These are phyloP conservation scores for Avena eriantha DNA, from an alignment of 176 grass and related monocot species.

Conservation along the genomic window DNA sequence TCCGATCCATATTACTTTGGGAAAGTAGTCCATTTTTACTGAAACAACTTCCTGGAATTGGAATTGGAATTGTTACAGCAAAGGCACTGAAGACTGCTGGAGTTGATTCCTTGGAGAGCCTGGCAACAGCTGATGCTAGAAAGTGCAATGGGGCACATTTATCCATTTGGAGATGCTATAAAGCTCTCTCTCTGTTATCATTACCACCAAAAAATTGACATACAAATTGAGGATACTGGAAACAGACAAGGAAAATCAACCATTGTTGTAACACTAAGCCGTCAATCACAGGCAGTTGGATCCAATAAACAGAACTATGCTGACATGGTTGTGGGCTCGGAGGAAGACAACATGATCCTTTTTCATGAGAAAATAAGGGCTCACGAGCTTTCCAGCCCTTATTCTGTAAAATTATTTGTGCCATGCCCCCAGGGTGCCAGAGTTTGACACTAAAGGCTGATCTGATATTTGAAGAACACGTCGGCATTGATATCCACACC, in stretches of 20 bases:
- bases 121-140: conserved; percentile 86
- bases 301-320: conserved; percentile 70
- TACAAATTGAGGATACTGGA: conserved; percentile 72
- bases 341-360: conserved; percentile 87
- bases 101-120: conserved; percentile 74
- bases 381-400: conserved; percentile 60
- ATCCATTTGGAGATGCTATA: conserved; percentile 88
- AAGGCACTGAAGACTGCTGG: conserved; percentile 83
- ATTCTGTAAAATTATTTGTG: conserved; percentile 68
- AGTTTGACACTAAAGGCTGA: conserved; percentile 74
- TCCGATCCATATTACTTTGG: conserved; percentile 49
- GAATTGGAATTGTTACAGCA: conserved; percentile 94
- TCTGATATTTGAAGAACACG: conserved; percentile 91
- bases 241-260: conserved; percentile 66
- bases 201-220: conserved; percentile 73
- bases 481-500: conserved; percentile 72
- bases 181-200: conserved; percentile 67
- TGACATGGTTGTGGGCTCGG: conserved; percentile 89
- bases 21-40: conserved; percentile 79
- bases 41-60: conserved; percentile 95
- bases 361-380: conserved; percentile 95
- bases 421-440: conserved; percentile 67
- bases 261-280: conserved; percentile 68
- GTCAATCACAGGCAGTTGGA: conserved; percentile 52
- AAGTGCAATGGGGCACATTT: conserved; percentile 74